These are phyloP conservation scores for Beverwykella pulmonaria DNA, from an alignment of 495 filamentous ascomycete genomes.

Conservation along the genomic window DNA sequence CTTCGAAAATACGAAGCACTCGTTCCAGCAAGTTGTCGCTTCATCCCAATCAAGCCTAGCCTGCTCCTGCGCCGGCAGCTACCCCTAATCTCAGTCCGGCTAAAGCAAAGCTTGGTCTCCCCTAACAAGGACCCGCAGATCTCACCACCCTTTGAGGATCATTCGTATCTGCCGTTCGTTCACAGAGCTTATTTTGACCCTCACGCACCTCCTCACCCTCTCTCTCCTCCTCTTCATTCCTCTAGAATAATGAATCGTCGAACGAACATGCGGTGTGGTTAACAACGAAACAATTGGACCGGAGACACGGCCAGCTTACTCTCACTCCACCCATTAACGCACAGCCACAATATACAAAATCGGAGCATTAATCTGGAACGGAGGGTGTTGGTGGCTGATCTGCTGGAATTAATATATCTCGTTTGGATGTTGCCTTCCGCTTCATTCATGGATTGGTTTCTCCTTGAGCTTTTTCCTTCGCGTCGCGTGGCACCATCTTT, in stretches of 20 bases:
- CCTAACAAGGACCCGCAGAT: neutral
- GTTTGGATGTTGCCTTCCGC: conserved; percentile 3
- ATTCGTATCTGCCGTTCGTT: neutral
- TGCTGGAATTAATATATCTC: neutral
- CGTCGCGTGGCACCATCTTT: neutral
- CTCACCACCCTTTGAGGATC: neutral
- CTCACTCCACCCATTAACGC: neutral
- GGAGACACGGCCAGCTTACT: neutral
- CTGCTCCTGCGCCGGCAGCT: too few relatives aligned
- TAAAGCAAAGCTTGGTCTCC: too few relatives aligned
- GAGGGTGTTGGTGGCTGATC: conserved; percentile 11
- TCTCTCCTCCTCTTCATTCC: too few relatives aligned
- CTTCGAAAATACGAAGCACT: too few relatives aligned
- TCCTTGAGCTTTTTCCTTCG: neutral
- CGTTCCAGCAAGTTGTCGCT: too few relatives aligned
- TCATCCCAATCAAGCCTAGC: too few relatives aligned
- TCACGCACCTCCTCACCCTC: too few relatives aligned
- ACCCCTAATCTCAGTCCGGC: neutral
- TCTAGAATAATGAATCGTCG: too few relatives aligned
- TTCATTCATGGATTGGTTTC: neutral
- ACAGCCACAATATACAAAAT: neutral
- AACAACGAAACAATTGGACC: neutral
- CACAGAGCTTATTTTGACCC: neutral
- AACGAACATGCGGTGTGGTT: neutral
- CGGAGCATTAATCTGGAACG: neutral